Percentiles rank a stretch among this genome's conserved stretches.
Evolutionary conservation across 352 stramenopile species (phyloP).

Genomic region (Globisporangium acanthophoron): DNA sequence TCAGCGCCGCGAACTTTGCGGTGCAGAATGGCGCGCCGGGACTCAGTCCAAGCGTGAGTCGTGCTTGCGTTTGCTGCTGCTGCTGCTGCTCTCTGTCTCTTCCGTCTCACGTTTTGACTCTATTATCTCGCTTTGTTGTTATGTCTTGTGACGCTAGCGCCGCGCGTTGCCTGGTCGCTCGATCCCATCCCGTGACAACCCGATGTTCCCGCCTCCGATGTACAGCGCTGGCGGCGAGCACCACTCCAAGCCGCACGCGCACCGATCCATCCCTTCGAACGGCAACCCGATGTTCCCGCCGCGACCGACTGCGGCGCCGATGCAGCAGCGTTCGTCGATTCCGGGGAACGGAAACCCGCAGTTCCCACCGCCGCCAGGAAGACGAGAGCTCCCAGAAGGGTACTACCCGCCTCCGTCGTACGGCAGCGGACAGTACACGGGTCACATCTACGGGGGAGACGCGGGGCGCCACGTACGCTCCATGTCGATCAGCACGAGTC

Average conservation of each 20-base stretch:
- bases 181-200: conserved; percentile 54
- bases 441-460: conserved; percentile 14
- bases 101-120: conserved; percentile 1
- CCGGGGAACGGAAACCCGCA: conserved; percentile 41
- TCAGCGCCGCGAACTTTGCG: conserved; percentile 20
- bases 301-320: conserved; percentile 23
- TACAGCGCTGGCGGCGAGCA: conserved; percentile 20
- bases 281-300: conserved; percentile 73
- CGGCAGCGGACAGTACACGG: conserved; percentile 14
- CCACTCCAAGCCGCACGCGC: conserved; percentile 5
- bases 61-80: not conserved
- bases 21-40: conserved; percentile 18
- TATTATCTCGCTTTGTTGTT: not conserved
- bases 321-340: conserved; percentile 41
- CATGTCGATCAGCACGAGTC: conserved; percentile 50
- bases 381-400: conserved; percentile 30
- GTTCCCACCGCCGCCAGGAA: conserved; percentile 40
- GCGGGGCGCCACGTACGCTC: conserved; percentile 40
- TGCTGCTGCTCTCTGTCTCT: not conserved
- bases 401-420: conserved; percentile 22
- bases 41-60: conserved; percentile 19
- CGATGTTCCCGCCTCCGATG: conserved; percentile 44
- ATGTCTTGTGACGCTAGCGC: conserved; percentile 10
- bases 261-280: conserved; percentile 53
- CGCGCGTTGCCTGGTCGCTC: conserved; percentile 26